Conservation (phyloP, 225 moss, liverwort and hornwort genomes). For the Polytrichum commune region DNA sequence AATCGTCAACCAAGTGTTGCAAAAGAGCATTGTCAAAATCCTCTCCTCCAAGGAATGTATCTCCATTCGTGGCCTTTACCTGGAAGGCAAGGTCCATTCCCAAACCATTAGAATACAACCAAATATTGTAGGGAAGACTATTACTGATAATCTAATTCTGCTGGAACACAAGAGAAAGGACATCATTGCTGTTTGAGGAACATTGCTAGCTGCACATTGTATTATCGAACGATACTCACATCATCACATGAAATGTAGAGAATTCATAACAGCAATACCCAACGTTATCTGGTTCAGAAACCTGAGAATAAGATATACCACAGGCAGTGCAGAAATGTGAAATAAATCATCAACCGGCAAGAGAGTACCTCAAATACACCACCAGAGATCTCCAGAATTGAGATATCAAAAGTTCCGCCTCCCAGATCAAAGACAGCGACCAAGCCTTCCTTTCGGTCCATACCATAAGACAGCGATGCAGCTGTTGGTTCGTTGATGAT, state of each 20-base stretch:
- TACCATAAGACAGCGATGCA: conserved; percentile 80
- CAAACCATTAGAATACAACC: neutral
- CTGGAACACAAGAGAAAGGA: no score
- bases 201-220: no score
- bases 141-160: no score
- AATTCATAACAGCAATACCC: no score
- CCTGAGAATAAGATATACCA: no score
- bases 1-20: conserved; percentile 59
- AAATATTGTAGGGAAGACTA: no score
- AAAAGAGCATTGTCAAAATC: conserved; percentile 81
- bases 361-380: conserved; percentile 83
- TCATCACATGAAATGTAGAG: neutral
- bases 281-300: no score
- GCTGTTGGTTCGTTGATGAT: conserved; percentile 90
- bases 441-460: conserved; percentile 86
- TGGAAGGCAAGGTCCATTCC: conserved; percentile 18
- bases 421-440: conserved; percentile 93
- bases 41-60: conserved; percentile 80
- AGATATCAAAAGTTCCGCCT: conserved; percentile 93
- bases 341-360: neutral
- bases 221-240: neutral
- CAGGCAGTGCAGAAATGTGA: no score
- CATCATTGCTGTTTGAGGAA: no score
- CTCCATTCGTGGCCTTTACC: conserved; percentile 96
- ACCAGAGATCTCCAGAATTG: conserved; percentile 85